These are phyloP conservation scores for Alternaria hordeiaustralica DNA, from an alignment of 2,329 filamentous ascomycete genomes.

Conservation along the genomic window DNA sequence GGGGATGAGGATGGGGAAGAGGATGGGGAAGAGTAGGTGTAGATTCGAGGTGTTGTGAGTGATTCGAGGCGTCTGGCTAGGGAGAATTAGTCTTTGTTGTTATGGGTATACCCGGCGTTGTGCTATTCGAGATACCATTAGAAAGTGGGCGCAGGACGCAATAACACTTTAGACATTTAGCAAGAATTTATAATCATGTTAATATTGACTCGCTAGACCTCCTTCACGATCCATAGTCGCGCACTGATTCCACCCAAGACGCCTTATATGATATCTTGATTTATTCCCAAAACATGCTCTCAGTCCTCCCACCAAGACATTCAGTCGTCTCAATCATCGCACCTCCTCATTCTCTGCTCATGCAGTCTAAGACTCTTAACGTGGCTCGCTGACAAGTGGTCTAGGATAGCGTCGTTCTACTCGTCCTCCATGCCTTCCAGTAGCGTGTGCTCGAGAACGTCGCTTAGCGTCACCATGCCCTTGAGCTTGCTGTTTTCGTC, in stretches of 20 bases:
- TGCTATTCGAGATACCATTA: background rate
- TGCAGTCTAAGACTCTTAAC: background rate
- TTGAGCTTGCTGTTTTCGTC: slow-evolving; percentile 86
- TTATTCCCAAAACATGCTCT: background rate
- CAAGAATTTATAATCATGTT: background rate
- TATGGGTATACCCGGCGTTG: background rate
- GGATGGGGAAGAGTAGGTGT: background rate
- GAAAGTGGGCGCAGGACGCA: background rate
- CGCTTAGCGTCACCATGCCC: slow-evolving; percentile 90
- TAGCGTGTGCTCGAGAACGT: slow-evolving; percentile 94
- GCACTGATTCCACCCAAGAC: background rate
- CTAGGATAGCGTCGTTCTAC: slow-evolving; percentile 14
- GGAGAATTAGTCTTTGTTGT: background rate
- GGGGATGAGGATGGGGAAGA: background rate
- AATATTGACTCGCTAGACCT: background rate
- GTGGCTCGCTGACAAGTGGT: slow-evolving; percentile 6
- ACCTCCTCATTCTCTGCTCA: slow-evolving; percentile 1
- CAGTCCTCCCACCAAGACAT: background rate
- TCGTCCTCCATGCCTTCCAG: slow-evolving; percentile 72
- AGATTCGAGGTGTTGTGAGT: background rate
- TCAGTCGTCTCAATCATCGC: slow-evolving; percentile 3
- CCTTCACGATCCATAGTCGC: background rate
- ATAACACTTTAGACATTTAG: background rate
- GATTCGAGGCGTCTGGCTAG: background rate
- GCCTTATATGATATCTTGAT: background rate